Percentiles rank a stretch among this genome's conserved stretches.
phyloP scores from a whole-genome alignment of 805 yeast genomes.

The Wickerhamomyces pijperi region DNA sequence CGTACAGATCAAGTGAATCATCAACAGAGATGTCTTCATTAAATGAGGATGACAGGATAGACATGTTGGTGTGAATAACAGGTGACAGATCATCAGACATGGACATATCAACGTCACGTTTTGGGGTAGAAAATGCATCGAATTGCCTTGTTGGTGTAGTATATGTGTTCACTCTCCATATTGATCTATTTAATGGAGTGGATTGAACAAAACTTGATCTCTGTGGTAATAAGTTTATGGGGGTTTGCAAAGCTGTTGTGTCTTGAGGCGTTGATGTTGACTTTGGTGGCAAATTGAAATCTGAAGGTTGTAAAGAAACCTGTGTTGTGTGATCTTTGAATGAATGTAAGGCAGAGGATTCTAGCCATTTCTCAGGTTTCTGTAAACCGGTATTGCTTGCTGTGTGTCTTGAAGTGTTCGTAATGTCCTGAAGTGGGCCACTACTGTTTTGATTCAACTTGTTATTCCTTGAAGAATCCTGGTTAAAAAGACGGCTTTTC shows the following conservation, averaged over 20 bases:
- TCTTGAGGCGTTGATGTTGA: conserved; percentile 19
- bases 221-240: too few species aligned
- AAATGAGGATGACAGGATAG: neutral
- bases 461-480: too few species aligned
- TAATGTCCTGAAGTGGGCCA: neutral
- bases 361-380: neutral
- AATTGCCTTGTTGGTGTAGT: neutral
- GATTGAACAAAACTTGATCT: neutral
- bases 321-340: neutral
- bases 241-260: neutral
- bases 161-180: too few species aligned
- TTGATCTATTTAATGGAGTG: neutral
- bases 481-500: too few species aligned
- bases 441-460: neutral
- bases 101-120: conserved; percentile 1
- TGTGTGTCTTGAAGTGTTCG: neutral
- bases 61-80: conserved; percentile 1
- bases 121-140: conserved; percentile 2
- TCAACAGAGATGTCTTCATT: neutral
- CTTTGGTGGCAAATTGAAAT: conserved; percentile 17
- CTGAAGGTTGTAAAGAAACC: conserved; percentile 17
- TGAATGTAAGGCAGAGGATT: neutral
- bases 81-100: neutral
- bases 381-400: neutral
- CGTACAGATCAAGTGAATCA: neutral